Evolutionary conservation across 2,329 filamentous ascomycete genomes (phyloP).

Genomic region (Fusarium keratoplasticum): DNA sequence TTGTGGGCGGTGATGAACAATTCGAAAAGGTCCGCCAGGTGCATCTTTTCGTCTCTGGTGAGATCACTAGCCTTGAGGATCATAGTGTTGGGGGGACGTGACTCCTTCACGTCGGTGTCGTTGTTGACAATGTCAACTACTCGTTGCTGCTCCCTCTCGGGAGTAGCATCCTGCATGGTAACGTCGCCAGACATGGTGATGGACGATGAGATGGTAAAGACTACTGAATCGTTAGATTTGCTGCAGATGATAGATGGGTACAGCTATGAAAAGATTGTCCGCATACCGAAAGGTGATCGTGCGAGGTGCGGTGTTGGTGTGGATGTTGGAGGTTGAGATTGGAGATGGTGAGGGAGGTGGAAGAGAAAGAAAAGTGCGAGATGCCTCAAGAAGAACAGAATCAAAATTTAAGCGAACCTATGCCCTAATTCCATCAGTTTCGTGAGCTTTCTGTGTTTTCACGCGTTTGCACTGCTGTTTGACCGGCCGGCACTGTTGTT

Average conservation of each 20-base stretch:
- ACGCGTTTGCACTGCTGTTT: background rate
- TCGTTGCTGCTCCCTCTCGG: too few species aligned
- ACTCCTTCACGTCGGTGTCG: too few species aligned
- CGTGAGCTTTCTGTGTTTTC: background rate
- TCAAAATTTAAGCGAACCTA: background rate
- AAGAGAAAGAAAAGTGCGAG: background rate
- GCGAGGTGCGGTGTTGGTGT: background rate
- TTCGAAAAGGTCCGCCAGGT: too few species aligned
- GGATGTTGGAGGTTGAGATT: too few species aligned
- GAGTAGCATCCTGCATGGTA: too few species aligned
- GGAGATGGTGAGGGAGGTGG: background rate
- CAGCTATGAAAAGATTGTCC: background rate
- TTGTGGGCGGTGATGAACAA: too few species aligned
- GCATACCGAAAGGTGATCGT: background rate
- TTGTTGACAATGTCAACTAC: too few species aligned
- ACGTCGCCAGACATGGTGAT: background rate
- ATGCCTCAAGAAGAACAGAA: background rate
- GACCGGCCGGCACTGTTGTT: background rate
- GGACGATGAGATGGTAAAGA: background rate
- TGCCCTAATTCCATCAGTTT: background rate
- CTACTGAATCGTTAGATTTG: background rate
- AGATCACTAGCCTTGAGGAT: too few species aligned
- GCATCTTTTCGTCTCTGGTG: too few species aligned
- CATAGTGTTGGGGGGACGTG: too few species aligned
- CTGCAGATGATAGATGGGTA: background rate